These are phyloP conservation scores for Tetrahymena elliotti DNA, from an alignment of 73 alveolate genomes.

Conservation along the genomic window DNA sequence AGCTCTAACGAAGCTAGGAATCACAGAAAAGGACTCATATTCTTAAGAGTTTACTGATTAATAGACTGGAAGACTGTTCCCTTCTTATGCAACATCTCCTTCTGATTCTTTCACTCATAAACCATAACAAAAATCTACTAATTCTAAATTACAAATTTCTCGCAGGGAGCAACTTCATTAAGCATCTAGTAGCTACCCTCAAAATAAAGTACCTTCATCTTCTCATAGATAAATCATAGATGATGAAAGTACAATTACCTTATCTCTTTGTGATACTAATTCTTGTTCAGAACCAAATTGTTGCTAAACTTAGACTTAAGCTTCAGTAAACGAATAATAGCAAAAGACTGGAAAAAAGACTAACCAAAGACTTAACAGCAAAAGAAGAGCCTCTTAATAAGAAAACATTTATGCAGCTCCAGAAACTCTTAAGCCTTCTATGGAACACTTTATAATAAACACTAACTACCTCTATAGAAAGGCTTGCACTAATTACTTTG, in stretches of 20 bases:
- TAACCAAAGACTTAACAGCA: not conserved
- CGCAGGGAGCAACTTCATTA: not conserved
- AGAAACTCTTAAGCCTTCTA: not conserved
- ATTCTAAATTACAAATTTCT: not conserved
- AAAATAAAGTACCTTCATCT: not conserved
- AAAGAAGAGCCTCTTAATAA: not conserved
- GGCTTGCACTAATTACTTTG: not conserved
- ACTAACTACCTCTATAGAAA: not conserved
- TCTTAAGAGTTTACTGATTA: not conserved
- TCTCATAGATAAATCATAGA: not conserved
- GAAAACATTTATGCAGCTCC: not conserved
- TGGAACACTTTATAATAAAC: not conserved
- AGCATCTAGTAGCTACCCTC: not conserved
- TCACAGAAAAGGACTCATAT: not conserved
- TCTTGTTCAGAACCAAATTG: not conserved
- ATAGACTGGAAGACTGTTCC: not conserved
- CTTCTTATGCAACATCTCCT: not conserved
- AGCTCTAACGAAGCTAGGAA: not conserved
- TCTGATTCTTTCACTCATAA: not conserved
- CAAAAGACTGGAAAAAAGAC: not conserved
- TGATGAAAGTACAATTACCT: not conserved
- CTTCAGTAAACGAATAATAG: not conserved
- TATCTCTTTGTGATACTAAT: not conserved
- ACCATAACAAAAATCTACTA: not conserved
- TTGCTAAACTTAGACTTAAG: not conserved